Percentiles rank a stretch among this genome's conserved stretches.
Evolutionary conservation across 345 rosid genomes (phyloP).

Genomic region (Populus simonii): DNA sequence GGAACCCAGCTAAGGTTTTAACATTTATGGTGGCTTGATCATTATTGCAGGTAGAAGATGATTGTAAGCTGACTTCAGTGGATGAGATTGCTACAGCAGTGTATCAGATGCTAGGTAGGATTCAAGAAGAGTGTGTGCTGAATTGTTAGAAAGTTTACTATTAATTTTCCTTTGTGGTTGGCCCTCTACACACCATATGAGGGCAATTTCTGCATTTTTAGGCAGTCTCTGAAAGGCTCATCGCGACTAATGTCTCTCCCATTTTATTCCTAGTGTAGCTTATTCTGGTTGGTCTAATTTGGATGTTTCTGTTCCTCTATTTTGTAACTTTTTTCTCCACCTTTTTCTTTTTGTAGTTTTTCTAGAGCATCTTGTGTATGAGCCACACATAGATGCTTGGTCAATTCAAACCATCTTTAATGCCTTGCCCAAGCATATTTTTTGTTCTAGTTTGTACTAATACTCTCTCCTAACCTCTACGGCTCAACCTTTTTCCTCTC

Average conservation of each 20-base stretch:
- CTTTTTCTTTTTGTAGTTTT: not conserved
- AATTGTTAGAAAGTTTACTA: not conserved
- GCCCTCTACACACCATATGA: slow-evolving; percentile 8
- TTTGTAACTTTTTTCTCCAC: not conserved
- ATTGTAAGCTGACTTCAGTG: slow-evolving; percentile 66
- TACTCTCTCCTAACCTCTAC: not conserved
- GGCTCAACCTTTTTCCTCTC: not conserved
- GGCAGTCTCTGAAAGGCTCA: slow-evolving; percentile 20
- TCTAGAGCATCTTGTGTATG: slow-evolving; percentile 3
- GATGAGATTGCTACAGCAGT: slow-evolving; percentile 76
- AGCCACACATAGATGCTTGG: slow-evolving; percentile 15
- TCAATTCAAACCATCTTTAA: slow-evolving; percentile 22
- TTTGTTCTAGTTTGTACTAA: not conserved
- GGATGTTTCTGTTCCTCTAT: slow-evolving; percentile 3
- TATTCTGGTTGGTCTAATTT: slow-evolving; percentile 5
- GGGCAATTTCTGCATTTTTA: slow-evolving; percentile 15
- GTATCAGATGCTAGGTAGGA: slow-evolving; percentile 56
- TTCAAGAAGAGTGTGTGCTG: slow-evolving; percentile 45
- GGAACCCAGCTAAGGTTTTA: not conserved
- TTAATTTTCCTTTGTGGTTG: not conserved
- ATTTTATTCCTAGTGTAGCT: slow-evolving; percentile 13
- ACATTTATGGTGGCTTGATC: not conserved
- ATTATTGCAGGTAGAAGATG: slow-evolving; percentile 78
- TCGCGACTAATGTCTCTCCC: slow-evolving; percentile 17
- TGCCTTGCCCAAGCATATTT: slow-evolving; percentile 1